phyloP scores from a whole-genome alignment of 768 basidiomycete species.

The Suillus fuscotomentosus region DNA sequence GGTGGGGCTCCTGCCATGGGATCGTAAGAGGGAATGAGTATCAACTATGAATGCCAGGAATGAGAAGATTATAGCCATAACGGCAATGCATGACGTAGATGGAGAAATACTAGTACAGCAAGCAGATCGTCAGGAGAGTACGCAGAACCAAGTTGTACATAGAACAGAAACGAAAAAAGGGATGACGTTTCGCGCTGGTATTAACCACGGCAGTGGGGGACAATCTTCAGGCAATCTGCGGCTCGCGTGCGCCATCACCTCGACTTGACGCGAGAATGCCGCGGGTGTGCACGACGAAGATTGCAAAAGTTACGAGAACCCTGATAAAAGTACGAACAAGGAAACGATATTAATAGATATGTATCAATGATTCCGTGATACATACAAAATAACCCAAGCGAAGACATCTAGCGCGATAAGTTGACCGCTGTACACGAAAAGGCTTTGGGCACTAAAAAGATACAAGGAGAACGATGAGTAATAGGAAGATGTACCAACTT shows the following conservation, averaged over 20 bases:
- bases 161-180: not conserved
- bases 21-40: not conserved
- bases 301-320: constrained; percentile 60
- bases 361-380: constrained; percentile 4
- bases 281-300: constrained; percentile 58
- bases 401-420: constrained; percentile 74
- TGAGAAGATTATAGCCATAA: not conserved
- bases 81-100: not conserved
- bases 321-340: constrained; percentile 33
- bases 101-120: not conserved
- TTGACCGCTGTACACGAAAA: constrained; percentile 67
- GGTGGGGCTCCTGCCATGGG: not conserved
- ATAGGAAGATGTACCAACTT: constrained; percentile 34
- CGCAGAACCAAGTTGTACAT: not conserved
- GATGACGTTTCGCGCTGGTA: not conserved
- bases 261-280: constrained; percentile 56
- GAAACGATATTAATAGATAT: not conserved
- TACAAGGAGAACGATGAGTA: not conserved
- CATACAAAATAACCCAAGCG: constrained; percentile 73
- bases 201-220: not conserved
- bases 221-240: not conserved
- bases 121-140: not conserved
- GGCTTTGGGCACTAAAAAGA: constrained; percentile 34
- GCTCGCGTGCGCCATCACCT: constrained; percentile 54
- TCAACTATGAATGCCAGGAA: not conserved